These are phyloP conservation scores for Plasmodium knowlesi DNA, from an alignment of 169 alveolate genomes.

Conservation along the genomic window DNA sequence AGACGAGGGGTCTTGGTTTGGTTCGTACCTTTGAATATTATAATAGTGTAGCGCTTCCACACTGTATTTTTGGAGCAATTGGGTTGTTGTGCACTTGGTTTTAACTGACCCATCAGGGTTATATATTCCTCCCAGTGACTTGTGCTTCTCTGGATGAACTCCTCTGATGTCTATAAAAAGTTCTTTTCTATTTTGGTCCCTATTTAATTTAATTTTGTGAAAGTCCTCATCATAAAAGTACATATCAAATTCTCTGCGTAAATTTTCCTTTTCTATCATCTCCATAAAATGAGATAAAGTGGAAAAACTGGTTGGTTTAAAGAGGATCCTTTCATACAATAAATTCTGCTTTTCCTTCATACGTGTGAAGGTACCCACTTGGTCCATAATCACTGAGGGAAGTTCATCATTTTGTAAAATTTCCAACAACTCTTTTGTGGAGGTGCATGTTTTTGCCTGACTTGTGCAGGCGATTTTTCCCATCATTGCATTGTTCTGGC, in stretches of 20 bases:
- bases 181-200: slow-evolving; percentile 33
- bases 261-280: slow-evolving; percentile 3
- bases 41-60: slow-evolving; percentile 14
- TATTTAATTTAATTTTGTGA: slow-evolving; percentile 33
- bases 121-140: background rate
- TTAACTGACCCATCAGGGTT: background rate
- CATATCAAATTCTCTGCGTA: slow-evolving; percentile 18
- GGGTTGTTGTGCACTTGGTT: background rate
- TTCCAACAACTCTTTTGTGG: background rate
- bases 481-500: background rate
- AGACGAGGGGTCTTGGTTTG: slow-evolving; percentile 55
- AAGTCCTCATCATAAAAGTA: slow-evolving; percentile 32
- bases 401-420: slow-evolving; percentile 1
- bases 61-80: slow-evolving; percentile 11
- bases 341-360: slow-evolving; percentile 4
- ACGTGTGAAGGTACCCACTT: slow-evolving; percentile 21
- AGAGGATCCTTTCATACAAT: slow-evolving; percentile 26
- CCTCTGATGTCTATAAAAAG: slow-evolving; percentile 36
- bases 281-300: slow-evolving; percentile 12
- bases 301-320: slow-evolving; percentile 14
- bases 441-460: background rate
- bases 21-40: slow-evolving; percentile 60
- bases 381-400: background rate
- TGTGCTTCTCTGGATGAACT: background rate
- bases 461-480: slow-evolving; percentile 18